phyloP scores from a whole-genome alignment of 768 basidiomycete genomes.

The Gymnopilus junonius region DNA sequence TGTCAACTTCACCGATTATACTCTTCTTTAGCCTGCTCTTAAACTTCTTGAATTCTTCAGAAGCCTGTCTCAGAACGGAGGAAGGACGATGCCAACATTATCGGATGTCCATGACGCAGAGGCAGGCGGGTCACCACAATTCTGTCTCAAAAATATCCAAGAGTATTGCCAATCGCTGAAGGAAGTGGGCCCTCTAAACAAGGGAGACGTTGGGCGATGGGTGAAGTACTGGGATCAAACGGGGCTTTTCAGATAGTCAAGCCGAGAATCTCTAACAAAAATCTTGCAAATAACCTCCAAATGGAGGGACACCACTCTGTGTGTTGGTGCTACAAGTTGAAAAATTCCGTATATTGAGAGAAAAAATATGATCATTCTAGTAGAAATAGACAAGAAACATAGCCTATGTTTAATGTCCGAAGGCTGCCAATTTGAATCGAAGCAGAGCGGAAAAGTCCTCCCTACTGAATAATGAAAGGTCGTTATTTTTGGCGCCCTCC shows the following conservation, averaged over 20 bases:
- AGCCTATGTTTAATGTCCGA: no score
- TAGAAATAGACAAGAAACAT: no score
- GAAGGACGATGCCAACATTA: conserved; percentile 11
- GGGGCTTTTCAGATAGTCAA: conserved; percentile 4
- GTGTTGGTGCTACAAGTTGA: no score
- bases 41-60: conserved; percentile 38
- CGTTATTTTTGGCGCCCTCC: no score
- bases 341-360: no score
- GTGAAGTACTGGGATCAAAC: conserved; percentile 37
- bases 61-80: neutral
- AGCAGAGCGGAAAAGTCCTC: conserved; percentile 15
- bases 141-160: conserved; percentile 30
- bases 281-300: no score
- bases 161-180: conserved; percentile 35
- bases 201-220: conserved; percentile 32
- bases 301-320: no score
- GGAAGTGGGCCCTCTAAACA: conserved; percentile 24
- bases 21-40: conserved; percentile 32
- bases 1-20: neutral
- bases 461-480: no score
- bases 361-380: no score
- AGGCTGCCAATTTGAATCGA: conserved; percentile 18
- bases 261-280: no score
- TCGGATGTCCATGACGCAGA: neutral
- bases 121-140: conserved; percentile 23